phyloP scores from a whole-genome alignment of 2,329 filamentous ascomycete species.

The Aspergillus puulaauensis region DNA sequence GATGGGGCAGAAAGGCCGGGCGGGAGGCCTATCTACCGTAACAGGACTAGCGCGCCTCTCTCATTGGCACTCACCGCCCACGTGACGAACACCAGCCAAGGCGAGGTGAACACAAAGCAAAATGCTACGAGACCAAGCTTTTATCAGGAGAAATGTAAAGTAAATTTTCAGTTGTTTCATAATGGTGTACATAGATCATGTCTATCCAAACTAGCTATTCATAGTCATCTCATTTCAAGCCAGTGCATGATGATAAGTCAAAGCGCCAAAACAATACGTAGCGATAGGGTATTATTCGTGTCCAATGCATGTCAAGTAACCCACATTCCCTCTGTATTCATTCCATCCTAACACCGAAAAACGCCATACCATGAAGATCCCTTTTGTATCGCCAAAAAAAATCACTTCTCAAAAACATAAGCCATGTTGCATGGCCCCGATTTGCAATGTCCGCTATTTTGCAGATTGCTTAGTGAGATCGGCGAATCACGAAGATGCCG shows the following conservation, averaged over 20 bases:
- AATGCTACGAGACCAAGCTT: no score
- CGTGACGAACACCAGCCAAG: background rate
- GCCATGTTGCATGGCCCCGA: background rate
- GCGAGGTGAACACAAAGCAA: no score
- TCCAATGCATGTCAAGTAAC: constrained; percentile 14
- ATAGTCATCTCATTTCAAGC: background rate
- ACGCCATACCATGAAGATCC: constrained; percentile 9
- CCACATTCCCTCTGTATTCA: background rate
- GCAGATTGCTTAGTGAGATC: constrained; percentile 32
- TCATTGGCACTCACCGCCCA: constrained; percentile 4
- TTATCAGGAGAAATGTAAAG: background rate
- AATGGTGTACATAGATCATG: constrained; percentile 6
- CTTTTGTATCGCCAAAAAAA: background rate
- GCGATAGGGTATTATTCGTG: constrained; percentile 18
- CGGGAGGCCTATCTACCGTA: background rate
- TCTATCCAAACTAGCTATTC: constrained; percentile 6
- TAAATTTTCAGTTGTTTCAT: background rate
- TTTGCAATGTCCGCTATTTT: background rate
- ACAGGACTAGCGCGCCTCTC: background rate
- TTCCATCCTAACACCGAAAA: constrained; percentile 10
- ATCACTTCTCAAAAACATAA: background rate
- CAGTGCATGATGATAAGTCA: constrained; percentile 1
- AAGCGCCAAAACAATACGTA: constrained; percentile 5
- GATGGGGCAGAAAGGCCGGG: constrained; percentile 5
- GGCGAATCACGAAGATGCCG: constrained; percentile 51